phyloP scores from a whole-genome alignment of 495 filamentous ascomycete species.

The Trichoderma erinaceum region DNA sequence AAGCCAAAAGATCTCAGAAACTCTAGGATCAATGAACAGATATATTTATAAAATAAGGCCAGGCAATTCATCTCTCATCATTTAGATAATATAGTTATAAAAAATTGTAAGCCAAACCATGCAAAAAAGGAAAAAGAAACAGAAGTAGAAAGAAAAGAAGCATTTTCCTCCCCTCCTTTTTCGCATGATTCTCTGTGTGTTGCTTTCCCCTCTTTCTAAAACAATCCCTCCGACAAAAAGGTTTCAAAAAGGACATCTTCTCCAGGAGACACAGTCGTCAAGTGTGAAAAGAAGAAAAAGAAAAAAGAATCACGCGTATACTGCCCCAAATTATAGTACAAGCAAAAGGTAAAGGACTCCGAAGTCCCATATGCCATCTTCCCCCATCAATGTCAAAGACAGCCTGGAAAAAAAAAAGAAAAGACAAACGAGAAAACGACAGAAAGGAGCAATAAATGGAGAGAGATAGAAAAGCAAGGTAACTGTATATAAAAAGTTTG shows the following conservation, averaged over 20 bases:
- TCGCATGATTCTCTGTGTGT: neutral
- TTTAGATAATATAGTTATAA: slow-evolving; percentile 7
- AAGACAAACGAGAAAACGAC: neutral
- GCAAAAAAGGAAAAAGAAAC: neutral
- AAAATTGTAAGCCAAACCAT: slow-evolving; percentile 9
- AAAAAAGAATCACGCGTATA: neutral
- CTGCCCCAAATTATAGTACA: slow-evolving; percentile 9
- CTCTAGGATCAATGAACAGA: neutral
- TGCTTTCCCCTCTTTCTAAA: neutral
- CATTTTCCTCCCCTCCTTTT: neutral
- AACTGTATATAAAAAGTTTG: neutral
- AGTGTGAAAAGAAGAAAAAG: neutral
- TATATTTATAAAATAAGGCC: neutral
- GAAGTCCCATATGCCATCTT: neutral
- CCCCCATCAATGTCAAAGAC: neutral
- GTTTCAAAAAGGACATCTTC: neutral
- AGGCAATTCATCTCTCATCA: slow-evolving; percentile 12
- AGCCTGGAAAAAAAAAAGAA: neutral
- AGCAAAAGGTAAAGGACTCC: neutral
- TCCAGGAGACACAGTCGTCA: neutral
- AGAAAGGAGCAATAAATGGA: neutral
- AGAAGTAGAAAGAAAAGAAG: neutral
- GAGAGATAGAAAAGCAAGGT: neutral
- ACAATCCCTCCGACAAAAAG: neutral
- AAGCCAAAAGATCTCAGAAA: no score